Percentiles rank a stretch among this genome's conserved stretches.
phyloP scores from a whole-genome alignment of 129 eudicot species.

The Kitagawia praeruptora region DNA sequence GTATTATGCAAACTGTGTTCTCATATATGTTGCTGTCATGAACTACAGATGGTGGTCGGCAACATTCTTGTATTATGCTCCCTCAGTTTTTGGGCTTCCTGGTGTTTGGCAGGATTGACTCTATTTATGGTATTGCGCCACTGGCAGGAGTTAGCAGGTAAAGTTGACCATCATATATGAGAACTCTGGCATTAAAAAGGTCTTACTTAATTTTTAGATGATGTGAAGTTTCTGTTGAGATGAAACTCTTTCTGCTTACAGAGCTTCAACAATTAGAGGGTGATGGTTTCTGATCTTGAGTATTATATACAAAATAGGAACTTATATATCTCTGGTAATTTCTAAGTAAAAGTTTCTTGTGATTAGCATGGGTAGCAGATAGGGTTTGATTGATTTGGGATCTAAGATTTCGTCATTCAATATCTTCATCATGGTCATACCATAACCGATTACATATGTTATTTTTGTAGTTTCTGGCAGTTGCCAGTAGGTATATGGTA shows the following conservation, averaged over 20 bases:
- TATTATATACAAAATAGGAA: not conserved
- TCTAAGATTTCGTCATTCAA: not conserved
- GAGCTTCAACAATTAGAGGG: not conserved
- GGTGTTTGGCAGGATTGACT: slow-evolving; percentile 89
- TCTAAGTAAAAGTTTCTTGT: not conserved
- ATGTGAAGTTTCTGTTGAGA: slow-evolving; percentile 3
- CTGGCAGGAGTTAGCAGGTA: slow-evolving; percentile 82
- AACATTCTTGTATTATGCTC: slow-evolving; percentile 59
- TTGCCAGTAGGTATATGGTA: not conserved
- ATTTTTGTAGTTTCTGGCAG: not conserved
- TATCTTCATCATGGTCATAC: not conserved
- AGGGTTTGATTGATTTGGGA: not conserved
- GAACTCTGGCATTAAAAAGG: not conserved
- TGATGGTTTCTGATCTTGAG: not conserved
- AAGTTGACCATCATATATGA: not conserved
- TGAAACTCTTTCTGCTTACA: not conserved
- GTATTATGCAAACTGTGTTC: not conserved
- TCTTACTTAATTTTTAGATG: not conserved
- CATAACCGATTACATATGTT: not conserved
- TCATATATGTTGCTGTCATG: slow-evolving; percentile 4
- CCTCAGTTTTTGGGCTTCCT: slow-evolving; percentile 61
- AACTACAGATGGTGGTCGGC: slow-evolving; percentile 73
- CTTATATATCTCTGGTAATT: not conserved
- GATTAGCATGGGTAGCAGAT: not conserved
- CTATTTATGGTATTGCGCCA: slow-evolving; percentile 82